Evolutionary conservation across 1,284 basidiomycete genomes (phyloP), one percentile per base, ranked within the genome.

Genomic region (Veloboletus limbatus): DNA sequence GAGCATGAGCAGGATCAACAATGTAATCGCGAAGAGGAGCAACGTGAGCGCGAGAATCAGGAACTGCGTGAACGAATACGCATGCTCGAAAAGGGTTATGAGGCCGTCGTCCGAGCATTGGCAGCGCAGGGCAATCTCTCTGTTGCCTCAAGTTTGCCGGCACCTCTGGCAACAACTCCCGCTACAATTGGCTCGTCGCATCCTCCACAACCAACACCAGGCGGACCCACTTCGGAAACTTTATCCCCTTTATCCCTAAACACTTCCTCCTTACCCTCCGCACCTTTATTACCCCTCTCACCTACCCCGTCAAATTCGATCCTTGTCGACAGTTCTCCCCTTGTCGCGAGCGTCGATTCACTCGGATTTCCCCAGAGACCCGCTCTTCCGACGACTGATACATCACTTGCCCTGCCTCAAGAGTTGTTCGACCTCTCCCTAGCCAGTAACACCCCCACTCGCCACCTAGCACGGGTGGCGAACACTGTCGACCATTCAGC

Each of bases 381-480:
- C 36, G 33, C 38, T 37, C 49, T 62, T 36, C 24, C 60, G 38
- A 49, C 48, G 28, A 45, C 53, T 13, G 53, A 67, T 17, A 14
- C 48, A 28, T 60, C 54, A 48, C 55, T 57, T 47, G 39, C 50
- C 21, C 27, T 48, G 17, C 44, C 54, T 24, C 43, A 49, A 44
- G 45, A 53, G 20, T 47, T 51, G 39, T 45, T 64, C 34, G 54
- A 65, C 50, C 55, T 63, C 30, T 61, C 62, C 34, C 52, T 53
- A 55, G 49, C 57, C 58, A 66, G 57, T 48, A 60, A 67, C 65
- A 75, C 82, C 65, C 71, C 85, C 81, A 85, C 88, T 91, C 81
- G 88, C 88, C 88, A 91, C 82, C 83, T 86, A 85, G 88, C 88
- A 91, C 87, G 88, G 88, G 84, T 91, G 88, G 88, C 78, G 88